Percentiles rank a stretch among this genome's conserved stretches.
Evolutionary conservation across 2,329 filamentous ascomycete species (phyloP).

Genomic region (Basipetospora chlamydospora): DNA sequence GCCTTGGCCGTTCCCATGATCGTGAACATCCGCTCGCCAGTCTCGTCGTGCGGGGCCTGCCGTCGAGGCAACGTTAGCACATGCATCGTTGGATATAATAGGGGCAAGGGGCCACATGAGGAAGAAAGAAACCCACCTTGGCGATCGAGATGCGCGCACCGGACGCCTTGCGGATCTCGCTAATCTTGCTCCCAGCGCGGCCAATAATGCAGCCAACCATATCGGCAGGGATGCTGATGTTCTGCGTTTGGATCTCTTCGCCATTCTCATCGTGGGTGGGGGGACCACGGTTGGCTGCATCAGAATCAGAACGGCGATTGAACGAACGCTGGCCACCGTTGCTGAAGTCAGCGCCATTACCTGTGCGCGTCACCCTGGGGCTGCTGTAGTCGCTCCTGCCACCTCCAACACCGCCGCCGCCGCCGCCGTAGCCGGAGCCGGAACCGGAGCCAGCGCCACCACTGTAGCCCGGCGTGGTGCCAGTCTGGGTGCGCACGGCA

Average conservation of each 20-base stretch:
- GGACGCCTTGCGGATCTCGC: slow-evolving; percentile 93
- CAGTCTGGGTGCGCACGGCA: slow-evolving; percentile 68
- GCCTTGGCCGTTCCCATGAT: slow-evolving; percentile 91
- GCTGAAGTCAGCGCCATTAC: slow-evolving; percentile 95
- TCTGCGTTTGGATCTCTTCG: slow-evolving; percentile 95
- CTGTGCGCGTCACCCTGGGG: slow-evolving; percentile 79
- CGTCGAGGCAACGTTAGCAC: not conserved
- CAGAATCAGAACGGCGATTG: slow-evolving; percentile 69
- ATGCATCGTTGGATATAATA: not conserved
- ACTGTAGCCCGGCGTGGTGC: slow-evolving; percentile 27
- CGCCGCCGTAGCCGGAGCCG: slow-evolving; percentile 25
- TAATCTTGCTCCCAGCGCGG: slow-evolving; percentile 89
- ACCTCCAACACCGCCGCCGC: slow-evolving; percentile 24
- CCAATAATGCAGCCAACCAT: slow-evolving; percentile 99
- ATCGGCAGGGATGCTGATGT: slow-evolving; percentile 97
- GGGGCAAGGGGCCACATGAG: not conserved
- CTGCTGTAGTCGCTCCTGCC: slow-evolving; percentile 39
- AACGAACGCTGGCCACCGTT: slow-evolving; percentile 57
- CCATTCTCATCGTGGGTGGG: slow-evolving; percentile 90
- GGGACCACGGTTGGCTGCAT: slow-evolving; percentile 64
- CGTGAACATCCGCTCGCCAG: slow-evolving; percentile 98
- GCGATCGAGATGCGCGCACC: slow-evolving; percentile 95
- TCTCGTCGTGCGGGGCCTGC: slow-evolving; percentile 82
- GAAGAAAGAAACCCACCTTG: slow-evolving; percentile 41
- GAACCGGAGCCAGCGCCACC: slow-evolving; percentile 22